These are phyloP conservation scores for Diaporthe sp. DNA, from an alignment of 2,329 filamentous ascomycete genomes.

Conservation along the genomic window DNA sequence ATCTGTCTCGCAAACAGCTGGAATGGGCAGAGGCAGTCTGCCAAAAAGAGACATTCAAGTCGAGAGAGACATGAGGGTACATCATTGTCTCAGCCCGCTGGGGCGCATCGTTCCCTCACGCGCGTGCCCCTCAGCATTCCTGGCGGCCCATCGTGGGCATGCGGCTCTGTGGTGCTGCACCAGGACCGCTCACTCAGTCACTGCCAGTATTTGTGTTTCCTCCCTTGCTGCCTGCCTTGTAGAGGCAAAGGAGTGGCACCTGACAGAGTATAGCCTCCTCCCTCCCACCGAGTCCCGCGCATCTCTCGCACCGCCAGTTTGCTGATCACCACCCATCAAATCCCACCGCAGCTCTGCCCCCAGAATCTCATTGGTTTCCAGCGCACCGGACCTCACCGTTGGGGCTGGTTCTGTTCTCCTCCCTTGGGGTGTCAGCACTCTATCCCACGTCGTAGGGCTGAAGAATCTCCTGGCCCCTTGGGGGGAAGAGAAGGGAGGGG, in stretches of 20 bases:
- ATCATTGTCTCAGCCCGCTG: slow-evolving; percentile 11
- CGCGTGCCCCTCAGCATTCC: slow-evolving; percentile 19
- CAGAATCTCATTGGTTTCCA: slow-evolving; percentile 19
- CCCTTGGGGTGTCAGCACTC: slow-evolving; percentile 27
- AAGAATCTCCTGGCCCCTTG: not conserved
- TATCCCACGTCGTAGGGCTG: slow-evolving; percentile 21
- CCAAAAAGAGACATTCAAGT: slow-evolving; percentile 13
- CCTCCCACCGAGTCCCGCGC: not conserved
- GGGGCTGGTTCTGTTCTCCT: not conserved
- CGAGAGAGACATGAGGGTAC: slow-evolving; percentile 9
- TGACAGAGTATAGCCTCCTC: not conserved
- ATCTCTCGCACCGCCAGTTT: not conserved
- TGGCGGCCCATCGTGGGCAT: slow-evolving; percentile 3
- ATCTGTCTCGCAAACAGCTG: not conserved
- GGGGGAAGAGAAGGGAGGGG: no score
- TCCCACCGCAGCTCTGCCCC: not conserved
- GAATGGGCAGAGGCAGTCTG: not conserved
- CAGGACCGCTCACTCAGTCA: no score
- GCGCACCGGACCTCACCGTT: slow-evolving; percentile 24
- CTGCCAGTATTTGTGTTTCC: no score
- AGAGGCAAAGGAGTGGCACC: not conserved
- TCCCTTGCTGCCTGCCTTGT: not conserved
- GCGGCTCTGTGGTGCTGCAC: not conserved
- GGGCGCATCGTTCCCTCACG: not conserved
- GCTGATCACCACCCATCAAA: slow-evolving; percentile 6